These are phyloP conservation scores for Metarhizium sp. DNA, from an alignment of 2,329 filamentous ascomycete genomes.

Conservation along the genomic window DNA sequence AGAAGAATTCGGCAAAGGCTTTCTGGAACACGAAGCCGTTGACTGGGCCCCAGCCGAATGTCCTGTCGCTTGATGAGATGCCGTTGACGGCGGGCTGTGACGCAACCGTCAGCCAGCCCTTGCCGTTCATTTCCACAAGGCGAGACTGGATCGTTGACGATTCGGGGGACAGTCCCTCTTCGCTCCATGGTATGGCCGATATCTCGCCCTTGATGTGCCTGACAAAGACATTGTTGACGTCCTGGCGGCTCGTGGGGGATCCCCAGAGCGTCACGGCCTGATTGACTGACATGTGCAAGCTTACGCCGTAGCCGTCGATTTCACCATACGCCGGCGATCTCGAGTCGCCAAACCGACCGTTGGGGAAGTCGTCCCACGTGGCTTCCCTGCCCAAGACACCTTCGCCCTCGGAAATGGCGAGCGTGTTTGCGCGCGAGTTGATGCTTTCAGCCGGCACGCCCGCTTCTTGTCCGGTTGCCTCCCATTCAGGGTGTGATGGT, in stretches of 20 bases:
- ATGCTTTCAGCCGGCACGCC: constrained; percentile 64
- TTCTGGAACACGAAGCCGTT: constrained; percentile 98
- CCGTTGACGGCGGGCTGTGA: constrained; percentile 93
- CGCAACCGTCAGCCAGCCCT: constrained; percentile 93
- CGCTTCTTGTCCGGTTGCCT: constrained; percentile 68
- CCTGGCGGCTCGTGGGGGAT: constrained; percentile 55
- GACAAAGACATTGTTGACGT: constrained; percentile 75
- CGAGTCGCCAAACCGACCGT: constrained; percentile 90
- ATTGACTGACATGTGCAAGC: constrained; percentile 78
- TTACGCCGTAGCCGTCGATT: constrained; percentile 97
- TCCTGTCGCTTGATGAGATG: constrained; percentile 60
- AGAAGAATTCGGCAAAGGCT: constrained; percentile 94
- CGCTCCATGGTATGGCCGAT: constrained; percentile 83
- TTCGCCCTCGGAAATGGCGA: constrained; percentile 91
- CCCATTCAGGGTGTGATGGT: constrained; percentile 52
- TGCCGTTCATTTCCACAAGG: constrained; percentile 65
- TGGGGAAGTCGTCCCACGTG: constrained; percentile 98
- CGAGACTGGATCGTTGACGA: constrained; percentile 71
- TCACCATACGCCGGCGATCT: constrained; percentile 90
- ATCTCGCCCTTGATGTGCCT: constrained; percentile 73
- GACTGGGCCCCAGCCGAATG: constrained; percentile 88
- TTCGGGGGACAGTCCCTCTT: constrained; percentile 78
- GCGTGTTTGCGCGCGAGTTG: constrained; percentile 72
- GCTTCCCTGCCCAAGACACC: constrained; percentile 84
- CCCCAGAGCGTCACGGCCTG: constrained; percentile 83